phyloP scores from a whole-genome alignment of 345 rosid genomes.

The Gynandropsis gynandra region DNA sequence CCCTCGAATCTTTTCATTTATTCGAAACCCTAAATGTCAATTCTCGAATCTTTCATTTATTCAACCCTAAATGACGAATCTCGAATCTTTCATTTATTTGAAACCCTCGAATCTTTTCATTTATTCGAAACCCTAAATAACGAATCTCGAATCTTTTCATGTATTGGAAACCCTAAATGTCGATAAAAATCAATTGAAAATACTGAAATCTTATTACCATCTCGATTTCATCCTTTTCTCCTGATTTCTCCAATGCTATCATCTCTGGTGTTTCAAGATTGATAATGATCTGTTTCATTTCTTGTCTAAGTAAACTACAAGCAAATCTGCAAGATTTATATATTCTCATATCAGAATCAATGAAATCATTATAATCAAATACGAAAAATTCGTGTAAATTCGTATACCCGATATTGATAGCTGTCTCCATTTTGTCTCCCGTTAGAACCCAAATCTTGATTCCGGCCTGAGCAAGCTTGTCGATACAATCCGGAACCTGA shows the following conservation, averaged over 20 bases:
- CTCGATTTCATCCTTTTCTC: constrained; percentile 46
- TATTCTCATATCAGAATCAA: constrained; percentile 25
- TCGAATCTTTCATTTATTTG: too few species aligned
- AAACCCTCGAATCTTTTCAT: too few species aligned
- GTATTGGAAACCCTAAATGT: neutral
- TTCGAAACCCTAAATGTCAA: too few species aligned
- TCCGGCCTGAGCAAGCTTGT: constrained; percentile 96
- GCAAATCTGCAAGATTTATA: constrained; percentile 63
- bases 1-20: too few species aligned
- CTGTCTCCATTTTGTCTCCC: constrained; percentile 99
- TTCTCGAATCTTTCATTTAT: too few species aligned
- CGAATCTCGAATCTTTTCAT: too few species aligned
- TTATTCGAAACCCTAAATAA: too few species aligned
- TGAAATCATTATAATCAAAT: neutral
- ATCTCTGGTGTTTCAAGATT: constrained; percentile 63
- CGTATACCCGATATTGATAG: constrained; percentile 87
- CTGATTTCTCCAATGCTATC: constrained; percentile 58
- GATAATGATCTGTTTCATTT: constrained; percentile 84
- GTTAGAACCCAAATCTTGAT: constrained; percentile 96
- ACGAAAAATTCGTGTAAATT: constrained; percentile 5
- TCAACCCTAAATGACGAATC: too few species aligned
- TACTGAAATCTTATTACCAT: constrained; percentile 35
- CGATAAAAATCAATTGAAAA: neutral
- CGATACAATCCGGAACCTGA: constrained; percentile 93
- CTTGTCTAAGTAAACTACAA: constrained; percentile 90